These are phyloP conservation scores for Tubosaeta sp. DNA, from an alignment of 768 basidiomycete species.

Conservation along the genomic window DNA sequence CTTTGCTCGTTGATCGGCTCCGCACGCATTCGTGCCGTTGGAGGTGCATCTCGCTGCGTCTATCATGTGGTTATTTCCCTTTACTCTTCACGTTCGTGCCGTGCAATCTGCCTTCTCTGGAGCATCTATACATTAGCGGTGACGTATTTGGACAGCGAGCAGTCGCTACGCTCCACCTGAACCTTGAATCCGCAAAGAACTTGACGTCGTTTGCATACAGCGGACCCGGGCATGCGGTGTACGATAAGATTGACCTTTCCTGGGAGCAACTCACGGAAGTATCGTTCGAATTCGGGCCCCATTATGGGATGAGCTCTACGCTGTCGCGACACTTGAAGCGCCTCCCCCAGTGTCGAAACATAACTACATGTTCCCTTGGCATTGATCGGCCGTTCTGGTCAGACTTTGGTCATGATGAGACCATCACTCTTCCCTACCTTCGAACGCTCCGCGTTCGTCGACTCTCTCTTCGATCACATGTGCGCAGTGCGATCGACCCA, in stretches of 20 bases:
- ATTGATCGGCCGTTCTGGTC: constrained; percentile 5
- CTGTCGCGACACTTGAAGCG: constrained; percentile 1
- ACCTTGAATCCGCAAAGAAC: constrained; percentile 10
- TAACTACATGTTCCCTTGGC: constrained; percentile 19
- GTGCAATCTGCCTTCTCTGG: constrained; percentile 15
- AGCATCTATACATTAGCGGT: constrained; percentile 8
- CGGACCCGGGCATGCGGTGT: not conserved
- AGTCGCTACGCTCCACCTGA: not conserved
- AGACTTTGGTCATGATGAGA: not conserved
- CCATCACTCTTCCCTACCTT: constrained; percentile 9
- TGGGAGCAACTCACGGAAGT: constrained; percentile 14
- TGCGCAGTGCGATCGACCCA: constrained; percentile 1
- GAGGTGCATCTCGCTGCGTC: constrained; percentile 10
- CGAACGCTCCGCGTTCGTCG: constrained; percentile 16
- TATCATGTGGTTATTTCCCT: constrained; percentile 11
- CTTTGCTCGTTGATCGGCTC: constrained; percentile 12
- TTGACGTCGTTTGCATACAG: constrained; percentile 15
- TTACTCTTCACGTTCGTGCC: constrained; percentile 14
- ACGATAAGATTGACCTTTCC: constrained; percentile 1
- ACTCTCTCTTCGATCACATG: not conserved
- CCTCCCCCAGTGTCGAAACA: constrained; percentile 14
- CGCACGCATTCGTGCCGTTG: constrained; percentile 15
- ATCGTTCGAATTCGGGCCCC: constrained; percentile 10
- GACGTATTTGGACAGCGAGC: not conserved
- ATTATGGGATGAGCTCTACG: constrained; percentile 1